phyloP scores from a whole-genome alignment of 202 grass and related monocot species.

The Carex arenaria region DNA sequence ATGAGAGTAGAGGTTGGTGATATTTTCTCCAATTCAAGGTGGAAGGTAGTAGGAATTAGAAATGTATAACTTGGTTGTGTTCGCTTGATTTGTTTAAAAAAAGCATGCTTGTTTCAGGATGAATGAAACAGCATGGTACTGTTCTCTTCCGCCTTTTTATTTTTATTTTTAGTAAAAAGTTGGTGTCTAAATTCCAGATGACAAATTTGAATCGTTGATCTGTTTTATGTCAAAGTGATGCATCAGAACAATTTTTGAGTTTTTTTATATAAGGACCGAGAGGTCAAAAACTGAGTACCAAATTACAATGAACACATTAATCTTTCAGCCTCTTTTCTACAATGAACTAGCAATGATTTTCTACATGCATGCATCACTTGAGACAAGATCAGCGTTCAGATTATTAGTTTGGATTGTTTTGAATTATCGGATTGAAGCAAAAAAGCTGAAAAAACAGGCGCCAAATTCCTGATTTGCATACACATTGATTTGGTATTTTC shows the following conservation, averaged over 20 bases:
- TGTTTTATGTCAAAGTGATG: not conserved
- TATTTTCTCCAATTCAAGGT: not conserved
- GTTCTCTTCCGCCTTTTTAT: too few relatives aligned
- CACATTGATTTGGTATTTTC: not conserved
- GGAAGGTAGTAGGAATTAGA: not conserved
- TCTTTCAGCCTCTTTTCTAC: not conserved
- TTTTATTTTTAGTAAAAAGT: too few relatives aligned
- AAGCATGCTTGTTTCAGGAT: not conserved
- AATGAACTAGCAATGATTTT: not conserved
- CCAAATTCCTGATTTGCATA: not conserved
- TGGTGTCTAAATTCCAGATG: too few relatives aligned
- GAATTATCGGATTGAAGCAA: not conserved
- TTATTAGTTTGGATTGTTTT: not conserved
- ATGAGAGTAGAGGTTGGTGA: not conserved
- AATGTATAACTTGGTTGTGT: not conserved
- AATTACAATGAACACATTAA: not conserved
- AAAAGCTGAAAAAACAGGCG: not conserved
- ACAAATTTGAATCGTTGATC: not conserved
- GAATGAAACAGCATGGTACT: too few relatives aligned
- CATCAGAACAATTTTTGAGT: not conserved
- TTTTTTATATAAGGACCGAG: not conserved
- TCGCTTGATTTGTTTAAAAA: not conserved
- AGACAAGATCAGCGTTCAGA: not conserved
- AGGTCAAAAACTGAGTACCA: not conserved
- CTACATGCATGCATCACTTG: not conserved